Evolutionary conservation across 257 asterid genomes (phyloP).

Genomic region (Solanum sejunctum): DNA sequence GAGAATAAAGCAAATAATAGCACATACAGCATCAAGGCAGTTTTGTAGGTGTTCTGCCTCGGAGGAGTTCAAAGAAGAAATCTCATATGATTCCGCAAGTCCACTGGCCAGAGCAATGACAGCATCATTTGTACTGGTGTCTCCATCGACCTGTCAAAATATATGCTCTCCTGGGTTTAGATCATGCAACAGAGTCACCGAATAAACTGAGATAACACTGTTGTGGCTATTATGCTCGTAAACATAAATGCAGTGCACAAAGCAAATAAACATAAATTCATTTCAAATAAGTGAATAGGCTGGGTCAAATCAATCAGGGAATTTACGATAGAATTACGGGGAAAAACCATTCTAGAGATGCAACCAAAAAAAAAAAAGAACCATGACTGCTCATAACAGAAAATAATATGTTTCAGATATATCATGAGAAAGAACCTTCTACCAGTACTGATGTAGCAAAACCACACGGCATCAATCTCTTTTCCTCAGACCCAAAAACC

Average conservation of each 20-base stretch:
- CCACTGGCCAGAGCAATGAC: slow-evolving; percentile 99
- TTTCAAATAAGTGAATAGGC: neutral
- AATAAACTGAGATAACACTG: neutral
- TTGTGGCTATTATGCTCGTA: neutral
- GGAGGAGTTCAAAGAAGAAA: slow-evolving; percentile 53
- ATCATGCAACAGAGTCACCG: neutral
- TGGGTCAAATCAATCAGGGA: neutral
- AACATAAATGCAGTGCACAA: neutral
- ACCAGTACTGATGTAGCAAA: neutral
- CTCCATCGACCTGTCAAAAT: slow-evolving; percentile 80
- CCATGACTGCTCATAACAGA: neutral
- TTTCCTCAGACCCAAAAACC: neutral
- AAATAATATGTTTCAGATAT: neutral
- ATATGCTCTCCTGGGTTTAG: slow-evolving; percentile 7
- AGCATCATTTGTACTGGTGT: slow-evolving; percentile 92
- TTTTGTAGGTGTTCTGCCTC: slow-evolving; percentile 75
- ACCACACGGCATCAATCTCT: neutral
- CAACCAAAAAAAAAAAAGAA: neutral
- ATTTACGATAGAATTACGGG: neutral
- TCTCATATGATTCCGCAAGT: slow-evolving; percentile 68
- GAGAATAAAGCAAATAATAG: neutral
- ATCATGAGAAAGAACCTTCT: neutral
- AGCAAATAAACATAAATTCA: neutral
- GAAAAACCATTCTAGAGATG: neutral
- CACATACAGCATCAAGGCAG: slow-evolving; percentile 89